Percentiles rank a stretch among this genome's conserved stretches.
Conservation (phyloP, 768 basidiomycete genomes). For the Auricularia sp. region DNA sequence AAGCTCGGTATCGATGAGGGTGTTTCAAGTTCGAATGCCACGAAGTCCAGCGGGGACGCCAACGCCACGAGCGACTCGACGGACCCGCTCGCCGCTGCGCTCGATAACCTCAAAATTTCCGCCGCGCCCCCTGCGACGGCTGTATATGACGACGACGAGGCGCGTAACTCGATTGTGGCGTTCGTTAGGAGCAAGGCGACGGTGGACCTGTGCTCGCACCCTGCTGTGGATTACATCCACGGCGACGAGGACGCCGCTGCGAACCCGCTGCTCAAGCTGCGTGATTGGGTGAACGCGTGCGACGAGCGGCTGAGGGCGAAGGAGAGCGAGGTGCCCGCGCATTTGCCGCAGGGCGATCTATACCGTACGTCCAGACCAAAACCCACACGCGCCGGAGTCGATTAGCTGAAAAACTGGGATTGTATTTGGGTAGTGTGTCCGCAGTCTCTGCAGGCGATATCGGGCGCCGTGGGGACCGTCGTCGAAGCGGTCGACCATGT, state of each 20-base stretch:
- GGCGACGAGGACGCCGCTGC: conserved; percentile 46
- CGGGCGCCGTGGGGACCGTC: conserved; percentile 72
- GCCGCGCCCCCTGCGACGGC: neutral
- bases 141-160: neutral
- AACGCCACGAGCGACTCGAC: conserved; percentile 17
- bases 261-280: conserved; percentile 50
- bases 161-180: conserved; percentile 21
- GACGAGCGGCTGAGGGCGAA: conserved; percentile 48
- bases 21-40: too few species aligned
- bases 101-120: conserved; percentile 29
- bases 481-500: conserved; percentile 82
- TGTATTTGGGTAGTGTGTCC: conserved; percentile 51
- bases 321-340: conserved; percentile 66
- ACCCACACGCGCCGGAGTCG: neutral
- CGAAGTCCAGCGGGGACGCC: too few species aligned
- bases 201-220: conserved; percentile 44
- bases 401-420: neutral
- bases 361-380: conserved; percentile 47
- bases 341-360: conserved; percentile 66
- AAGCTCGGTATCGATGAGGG: too few species aligned
- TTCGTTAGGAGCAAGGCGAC: conserved; percentile 46
- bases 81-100: conserved; percentile 33
- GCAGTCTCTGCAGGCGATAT: conserved; percentile 63
- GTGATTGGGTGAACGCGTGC: conserved; percentile 50
- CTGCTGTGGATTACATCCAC: conserved; percentile 66